phyloP scores from a whole-genome alignment of 2,329 filamentous ascomycete species.

The Aspergillus ochraceus region DNA sequence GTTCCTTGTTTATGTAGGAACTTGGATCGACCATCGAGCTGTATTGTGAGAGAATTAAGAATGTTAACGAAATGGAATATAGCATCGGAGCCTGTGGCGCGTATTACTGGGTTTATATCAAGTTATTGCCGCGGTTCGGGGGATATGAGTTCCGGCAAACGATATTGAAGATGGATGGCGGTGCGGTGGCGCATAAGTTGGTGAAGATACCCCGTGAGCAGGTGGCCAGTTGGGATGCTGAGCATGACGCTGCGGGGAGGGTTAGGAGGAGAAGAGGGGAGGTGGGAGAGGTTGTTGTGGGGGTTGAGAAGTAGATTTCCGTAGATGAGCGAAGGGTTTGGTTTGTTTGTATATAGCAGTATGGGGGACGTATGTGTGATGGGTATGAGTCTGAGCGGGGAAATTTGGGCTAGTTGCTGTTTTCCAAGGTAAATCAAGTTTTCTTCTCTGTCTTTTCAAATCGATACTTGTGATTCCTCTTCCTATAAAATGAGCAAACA shows the following conservation, averaged over 20 bases:
- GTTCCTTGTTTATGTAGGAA: too few relatives aligned
- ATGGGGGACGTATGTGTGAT: too few relatives aligned
- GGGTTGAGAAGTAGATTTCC: background rate
- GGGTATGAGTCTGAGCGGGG: too few relatives aligned
- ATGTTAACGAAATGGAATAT: background rate
- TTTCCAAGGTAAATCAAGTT: too few relatives aligned
- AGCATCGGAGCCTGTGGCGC: slow-evolving; percentile 55
- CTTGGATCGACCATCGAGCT: too few relatives aligned
- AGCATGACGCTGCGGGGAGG: slow-evolving; percentile 53
- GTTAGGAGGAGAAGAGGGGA: slow-evolving; percentile 8
- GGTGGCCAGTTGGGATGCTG: slow-evolving; percentile 57
- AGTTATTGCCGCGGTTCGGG: slow-evolving; percentile 54
- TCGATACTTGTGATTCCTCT: too few relatives aligned
- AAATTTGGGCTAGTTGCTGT: too few relatives aligned
- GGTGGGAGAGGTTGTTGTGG: background rate
- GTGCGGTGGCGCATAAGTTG: slow-evolving; percentile 51
- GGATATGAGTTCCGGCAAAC: slow-evolving; percentile 59
- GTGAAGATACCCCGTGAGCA: slow-evolving; percentile 55
- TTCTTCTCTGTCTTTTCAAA: too few relatives aligned
- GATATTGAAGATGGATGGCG: slow-evolving; percentile 52
- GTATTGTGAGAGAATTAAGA: background rate
- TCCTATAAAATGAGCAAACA: too few relatives aligned
- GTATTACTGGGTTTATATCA: slow-evolving; percentile 63
- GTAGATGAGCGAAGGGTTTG: too few relatives aligned
- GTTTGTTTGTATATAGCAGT: too few relatives aligned